phyloP scores from a whole-genome alignment of 805 yeast genomes.

The Candida tibetensis region DNA sequence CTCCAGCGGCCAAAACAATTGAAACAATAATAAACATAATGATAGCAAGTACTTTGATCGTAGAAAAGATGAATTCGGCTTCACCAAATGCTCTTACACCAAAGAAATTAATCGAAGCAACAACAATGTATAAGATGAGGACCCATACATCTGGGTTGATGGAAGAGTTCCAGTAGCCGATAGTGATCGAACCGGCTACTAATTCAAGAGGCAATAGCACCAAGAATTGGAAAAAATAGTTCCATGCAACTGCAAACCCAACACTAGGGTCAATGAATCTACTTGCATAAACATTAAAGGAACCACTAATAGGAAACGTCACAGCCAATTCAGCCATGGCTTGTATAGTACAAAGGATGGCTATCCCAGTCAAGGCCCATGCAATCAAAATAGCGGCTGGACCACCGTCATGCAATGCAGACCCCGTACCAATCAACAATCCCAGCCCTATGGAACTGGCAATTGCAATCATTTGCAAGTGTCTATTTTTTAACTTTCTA shows the following conservation, averaged over 20 bases:
- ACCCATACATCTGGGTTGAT: conserved; percentile 65
- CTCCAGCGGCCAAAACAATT: conserved; percentile 50
- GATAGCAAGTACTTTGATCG: conserved; percentile 48
- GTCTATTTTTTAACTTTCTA: conserved; percentile 45
- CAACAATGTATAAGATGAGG: conserved; percentile 48
- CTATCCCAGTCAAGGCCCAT: conserved; percentile 24
- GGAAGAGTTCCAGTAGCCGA: conserved; percentile 51
- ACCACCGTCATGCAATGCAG: conserved; percentile 34
- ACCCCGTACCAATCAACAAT: conserved; percentile 47
- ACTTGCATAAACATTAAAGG: conserved; percentile 47
- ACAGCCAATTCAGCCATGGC: conserved; percentile 54
- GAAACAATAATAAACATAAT: conserved; percentile 48
- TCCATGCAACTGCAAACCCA: conserved; percentile 54
- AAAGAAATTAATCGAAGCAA: conserved; percentile 47
- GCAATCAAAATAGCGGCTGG: conserved; percentile 30
- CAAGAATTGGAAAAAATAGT: conserved; percentile 56
- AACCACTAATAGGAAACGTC: conserved; percentile 53
- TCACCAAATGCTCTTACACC: conserved; percentile 59
- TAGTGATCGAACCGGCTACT: conserved; percentile 58
- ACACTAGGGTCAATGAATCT: conserved; percentile 55
- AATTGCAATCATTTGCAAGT: conserved; percentile 63
- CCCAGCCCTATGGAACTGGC: conserved; percentile 73
- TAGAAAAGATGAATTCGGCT: conserved; percentile 50
- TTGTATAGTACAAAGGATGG: conserved; percentile 25
- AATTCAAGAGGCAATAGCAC: conserved; percentile 57